Base-by-base conservation (phyloP, 805 yeast species). In the Scheffersomyces stipitis region DNA sequence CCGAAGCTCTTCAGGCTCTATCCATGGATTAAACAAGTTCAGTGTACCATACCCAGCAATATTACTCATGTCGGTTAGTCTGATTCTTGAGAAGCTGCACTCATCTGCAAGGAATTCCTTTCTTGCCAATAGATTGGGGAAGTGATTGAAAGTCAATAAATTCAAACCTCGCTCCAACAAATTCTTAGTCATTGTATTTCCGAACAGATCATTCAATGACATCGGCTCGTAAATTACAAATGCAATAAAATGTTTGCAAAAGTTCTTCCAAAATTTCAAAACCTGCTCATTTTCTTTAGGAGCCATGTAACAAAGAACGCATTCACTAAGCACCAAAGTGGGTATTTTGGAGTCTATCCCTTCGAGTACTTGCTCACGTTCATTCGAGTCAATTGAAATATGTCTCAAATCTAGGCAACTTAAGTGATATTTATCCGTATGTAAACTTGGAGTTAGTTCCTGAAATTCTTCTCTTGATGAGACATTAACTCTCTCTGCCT, bases 201-300 rank as follows among this genome's bases (percentile, higher is more conserved):
- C 93, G 59, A 84, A 86, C 29, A 73, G 62, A 49, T 78, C 86
- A 26, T 64, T 58, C 4, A 81, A 71, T 0, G 81, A 78, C 57
- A 84, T 73, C 1, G 95, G 95, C 41, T 85, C 95, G 56, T 86
- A 85, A 4, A 83, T 60, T 4, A 78, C 52, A 15, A 79, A 52
- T 2, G 63, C 42, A 45, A 15, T 58, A 33, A 36, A 18, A 26
- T 30, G 1, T 32, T 5, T 26, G 23, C 74, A 49, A n/a, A 32
- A 22, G 0, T 41, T 31, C 3, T 47, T 49, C 61, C 82, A 72
- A 49, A 69, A 72, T 2, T 52, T 35, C 3, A 85, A 42, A 3
- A 82, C 70, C 22, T 58, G 51, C 22, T 44, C 49, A 16, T 83
- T 73, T 15, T 72, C 74, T 9, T 62, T 62, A 1, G 82, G 78